Conservation (phyloP, 306 rosid species). For the Crotalaria pallida region DNA sequence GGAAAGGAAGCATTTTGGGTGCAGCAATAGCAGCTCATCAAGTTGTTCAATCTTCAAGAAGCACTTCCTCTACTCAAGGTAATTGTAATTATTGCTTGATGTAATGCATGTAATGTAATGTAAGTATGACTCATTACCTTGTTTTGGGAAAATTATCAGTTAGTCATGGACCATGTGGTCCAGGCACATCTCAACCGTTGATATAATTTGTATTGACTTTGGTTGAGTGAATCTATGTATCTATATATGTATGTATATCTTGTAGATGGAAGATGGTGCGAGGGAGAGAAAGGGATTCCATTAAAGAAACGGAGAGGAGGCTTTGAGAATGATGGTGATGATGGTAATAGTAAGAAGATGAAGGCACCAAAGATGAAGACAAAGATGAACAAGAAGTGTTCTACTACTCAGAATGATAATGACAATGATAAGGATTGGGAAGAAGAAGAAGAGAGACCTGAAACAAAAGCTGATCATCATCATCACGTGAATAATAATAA, state of each 20-base stretch:
- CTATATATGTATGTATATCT: background rate
- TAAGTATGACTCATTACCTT: background rate
- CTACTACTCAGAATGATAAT: background rate
- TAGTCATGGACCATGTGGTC: too few relatives aligned
- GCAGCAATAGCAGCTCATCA: slow-evolving; percentile 27
- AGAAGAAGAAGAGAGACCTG: background rate
- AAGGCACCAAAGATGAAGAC: slow-evolving; percentile 42
- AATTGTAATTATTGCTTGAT: background rate
- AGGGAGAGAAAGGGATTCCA: slow-evolving; percentile 68
- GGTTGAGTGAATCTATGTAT: background rate
- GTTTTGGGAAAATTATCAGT: too few relatives aligned
- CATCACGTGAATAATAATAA: background rate
- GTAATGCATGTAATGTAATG: background rate
- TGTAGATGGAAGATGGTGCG: slow-evolving; percentile 47
- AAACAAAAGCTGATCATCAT: background rate
- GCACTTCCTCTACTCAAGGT: slow-evolving; percentile 46
- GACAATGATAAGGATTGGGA: background rate
- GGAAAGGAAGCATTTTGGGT: slow-evolving; percentile 38
- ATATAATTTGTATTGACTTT: background rate
- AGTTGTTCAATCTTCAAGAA: slow-evolving; percentile 18
- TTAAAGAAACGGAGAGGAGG: slow-evolving; percentile 67
- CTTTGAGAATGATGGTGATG: slow-evolving; percentile 2
- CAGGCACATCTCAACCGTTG: too few relatives aligned
- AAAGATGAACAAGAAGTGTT: slow-evolving; percentile 51
- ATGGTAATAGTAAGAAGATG: slow-evolving; percentile 8